Base-by-base conservation (phyloP, 176 grass and related monocot species). In the Triticum urartu region DNA sequence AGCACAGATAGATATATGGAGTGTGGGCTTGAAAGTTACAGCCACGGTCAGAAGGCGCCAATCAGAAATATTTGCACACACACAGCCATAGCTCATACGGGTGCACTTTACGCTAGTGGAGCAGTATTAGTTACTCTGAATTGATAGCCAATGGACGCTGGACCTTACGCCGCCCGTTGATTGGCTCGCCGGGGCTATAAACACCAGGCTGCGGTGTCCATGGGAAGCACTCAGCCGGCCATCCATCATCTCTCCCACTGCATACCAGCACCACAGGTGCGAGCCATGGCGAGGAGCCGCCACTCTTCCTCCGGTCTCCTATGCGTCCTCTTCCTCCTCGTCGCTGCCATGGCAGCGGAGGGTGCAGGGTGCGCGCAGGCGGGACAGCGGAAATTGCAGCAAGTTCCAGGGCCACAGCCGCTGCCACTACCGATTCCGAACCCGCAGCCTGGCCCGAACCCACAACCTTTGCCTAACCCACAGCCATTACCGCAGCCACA, bases 111-210 rank as follows among this genome's bases (percentile, higher is more conserved):
- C 45, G 72, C 60, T 35, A 82, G 61, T 48, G 38, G 39, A 64
- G 83, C n/a, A 64, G 83, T 64, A 43, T 64, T 64, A 30, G 22
- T 30, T 48, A 66, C 72, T 25, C 72, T 7, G 32, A 43, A 72
- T 75, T 13, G 20, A 54, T 83, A 11, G 14, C 82, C 6, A 32
- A 15, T 47, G 59, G 39, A 64, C 38, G 20, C 8, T 59, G 17
- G 25, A 48, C 82, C 25, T 21, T 17, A 48, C 18, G 3, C 20
- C 48, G 40, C 10, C 39, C 82, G 20, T 13, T 33, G 36, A 34
- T 84, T 75, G 70, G 71, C 70, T 64, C 38, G 18, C 82, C 38
- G 8, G 2, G 82, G 38, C 71, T 76, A 84, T 74, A 81, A 81
- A 76, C n/a, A 22, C 14, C 59, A 2, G 0, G 24, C 81, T 21